These are phyloP conservation scores for Ogataea methanolica DNA, from an alignment of 805 yeast species.

Conservation along the genomic window DNA sequence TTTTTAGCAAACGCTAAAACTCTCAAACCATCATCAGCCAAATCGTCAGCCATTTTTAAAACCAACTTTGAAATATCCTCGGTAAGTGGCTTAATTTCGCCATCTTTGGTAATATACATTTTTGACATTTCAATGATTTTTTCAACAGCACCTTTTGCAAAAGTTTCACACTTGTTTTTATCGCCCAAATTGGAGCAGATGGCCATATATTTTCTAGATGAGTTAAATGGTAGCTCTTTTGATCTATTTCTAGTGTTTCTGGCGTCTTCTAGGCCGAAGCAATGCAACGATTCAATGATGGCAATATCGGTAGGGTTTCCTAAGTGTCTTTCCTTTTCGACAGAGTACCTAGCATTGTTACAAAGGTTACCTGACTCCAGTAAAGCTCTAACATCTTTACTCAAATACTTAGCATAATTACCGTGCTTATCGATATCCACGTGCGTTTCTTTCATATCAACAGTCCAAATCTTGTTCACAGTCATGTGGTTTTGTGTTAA, in stretches of 20 bases:
- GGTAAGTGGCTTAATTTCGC: slow-evolving; percentile 55
- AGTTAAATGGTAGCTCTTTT: slow-evolving; percentile 80
- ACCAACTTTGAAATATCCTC: slow-evolving; percentile 45
- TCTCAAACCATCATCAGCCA: slow-evolving; percentile 84
- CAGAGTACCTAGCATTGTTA: slow-evolving; percentile 68
- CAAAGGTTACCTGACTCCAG: slow-evolving; percentile 68
- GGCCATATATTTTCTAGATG: slow-evolving; percentile 88
- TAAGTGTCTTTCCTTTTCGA: slow-evolving; percentile 62
- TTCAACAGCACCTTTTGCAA: slow-evolving; percentile 90
- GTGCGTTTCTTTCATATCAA: slow-evolving; percentile 45
- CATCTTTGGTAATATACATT: slow-evolving; percentile 53
- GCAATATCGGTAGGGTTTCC: slow-evolving; percentile 98
- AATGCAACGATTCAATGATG: slow-evolving; percentile 64
- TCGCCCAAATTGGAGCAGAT: slow-evolving; percentile 61
- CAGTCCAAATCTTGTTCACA: slow-evolving; percentile 76
- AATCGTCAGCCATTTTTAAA: slow-evolving; percentile 48
- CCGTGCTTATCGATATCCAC: slow-evolving; percentile 41
- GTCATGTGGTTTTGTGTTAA: slow-evolving; percentile 91
- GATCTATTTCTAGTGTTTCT: slow-evolving; percentile 57
- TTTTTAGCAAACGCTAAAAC: slow-evolving; percentile 75
- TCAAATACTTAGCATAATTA: slow-evolving; percentile 38
- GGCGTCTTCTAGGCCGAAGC: slow-evolving; percentile 67
- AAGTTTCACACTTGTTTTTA: slow-evolving; percentile 49
- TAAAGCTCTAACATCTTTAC: slow-evolving; percentile 50
- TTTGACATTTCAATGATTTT: slow-evolving; percentile 57